phyloP scores from a whole-genome alignment of 352 stramenopile genomes.

The Pythium dissotocum region DNA sequence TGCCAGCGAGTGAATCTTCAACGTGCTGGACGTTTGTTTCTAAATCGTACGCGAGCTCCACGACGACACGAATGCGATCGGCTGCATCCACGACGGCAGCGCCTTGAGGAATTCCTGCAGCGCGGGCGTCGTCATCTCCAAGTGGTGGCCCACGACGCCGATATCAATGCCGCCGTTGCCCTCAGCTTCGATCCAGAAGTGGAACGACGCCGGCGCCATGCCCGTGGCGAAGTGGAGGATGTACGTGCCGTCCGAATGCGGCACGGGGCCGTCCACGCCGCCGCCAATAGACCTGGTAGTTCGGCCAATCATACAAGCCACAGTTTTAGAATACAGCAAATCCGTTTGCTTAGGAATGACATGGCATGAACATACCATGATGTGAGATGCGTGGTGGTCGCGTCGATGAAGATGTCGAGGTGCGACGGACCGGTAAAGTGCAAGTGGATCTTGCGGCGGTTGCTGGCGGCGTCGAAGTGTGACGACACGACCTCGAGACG shows the following conservation, averaged over 20 bases:
- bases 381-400: slow-evolving; percentile 62
- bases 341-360: neutral
- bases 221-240: slow-evolving; percentile 76
- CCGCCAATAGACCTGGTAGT: slow-evolving; percentile 65
- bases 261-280: slow-evolving; percentile 52
- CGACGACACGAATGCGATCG: slow-evolving; percentile 50
- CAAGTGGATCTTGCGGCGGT: slow-evolving; percentile 65
- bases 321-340: neutral
- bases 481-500: slow-evolving; percentile 62
- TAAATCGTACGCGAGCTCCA: slow-evolving; percentile 66
- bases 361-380: slow-evolving; percentile 66
- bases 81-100: slow-evolving; percentile 51
- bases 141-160: slow-evolving; percentile 65
- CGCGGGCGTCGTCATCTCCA: slow-evolving; percentile 52
- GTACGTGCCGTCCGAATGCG: slow-evolving; percentile 64
- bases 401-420: slow-evolving; percentile 78
- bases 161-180: slow-evolving; percentile 49
- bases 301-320: slow-evolving; percentile 4
- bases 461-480: slow-evolving; percentile 43
- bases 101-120: slow-evolving; percentile 44
- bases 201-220: slow-evolving; percentile 51
- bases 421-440: slow-evolving; percentile 66
- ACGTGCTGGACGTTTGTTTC: neutral
- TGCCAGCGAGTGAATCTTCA: neutral
- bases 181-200: slow-evolving; percentile 80